Base-by-base conservation (phyloP, 2,329 filamentous ascomycete genomes). In the Thyridium curvatum region DNA sequence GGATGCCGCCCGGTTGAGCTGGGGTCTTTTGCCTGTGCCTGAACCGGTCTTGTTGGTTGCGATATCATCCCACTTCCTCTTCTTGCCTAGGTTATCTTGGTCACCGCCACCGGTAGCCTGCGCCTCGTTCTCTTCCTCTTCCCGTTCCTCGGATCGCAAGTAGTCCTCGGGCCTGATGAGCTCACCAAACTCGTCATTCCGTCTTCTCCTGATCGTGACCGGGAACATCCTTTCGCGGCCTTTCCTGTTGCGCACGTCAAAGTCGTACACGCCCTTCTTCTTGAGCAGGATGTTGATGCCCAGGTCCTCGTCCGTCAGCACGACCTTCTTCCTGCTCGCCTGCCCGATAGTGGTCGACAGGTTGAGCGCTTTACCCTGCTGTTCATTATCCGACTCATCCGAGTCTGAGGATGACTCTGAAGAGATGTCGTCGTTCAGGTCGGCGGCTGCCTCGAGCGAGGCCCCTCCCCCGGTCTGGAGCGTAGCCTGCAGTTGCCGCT, bases 161-260 rank as follows among this genome's bases (percentile, higher is more conserved):
- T 91, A 98, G 47, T 98, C 93, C 58, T 97, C 93, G 0, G 91
- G 86, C 39, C 89, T 80, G 50, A 98, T 96, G 13, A 94, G 66
- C 47, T 98, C 93, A 42, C 93, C 93, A 61, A 93, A 98, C 47
- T 96, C 91, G 55, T 97, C 93, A 21, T 75, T 79, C 37, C 88
- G 81, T 56, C 81, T 85, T 52, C 86, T 74, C 37, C 88, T 81
- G 17, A 90, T 78, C 1, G 90, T 78, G 38, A 94, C 82, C 0
- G 93, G 93, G 55, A 96, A 97, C 66, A 94, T 85, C 45, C 89
- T 82, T 56, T 98, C 93, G 39, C 90, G 77, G 3, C 93, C 93
- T 56, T 87, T 94, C 60, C 95, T 96, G 29, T 85, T 86, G 31
- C 88, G 77, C 2, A 96, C 84, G 54, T 96, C 88, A 50, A 86